Conservation (phyloP, 768 basidiomycete species). For the Pulveroboletus sp. region DNA sequence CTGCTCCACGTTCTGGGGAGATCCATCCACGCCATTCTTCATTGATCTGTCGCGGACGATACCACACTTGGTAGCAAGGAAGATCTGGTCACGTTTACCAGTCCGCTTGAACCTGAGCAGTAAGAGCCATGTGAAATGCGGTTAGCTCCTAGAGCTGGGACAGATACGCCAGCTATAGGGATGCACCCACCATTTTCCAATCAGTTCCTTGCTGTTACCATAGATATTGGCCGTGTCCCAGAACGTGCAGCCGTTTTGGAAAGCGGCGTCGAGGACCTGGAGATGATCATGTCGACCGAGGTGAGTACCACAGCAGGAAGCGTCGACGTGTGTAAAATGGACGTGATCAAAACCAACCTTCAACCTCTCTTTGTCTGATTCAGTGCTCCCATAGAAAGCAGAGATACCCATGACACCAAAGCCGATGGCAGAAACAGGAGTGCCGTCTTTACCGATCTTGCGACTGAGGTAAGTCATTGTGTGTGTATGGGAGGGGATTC, state of each 20-base stretch:
- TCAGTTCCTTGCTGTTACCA: constrained; percentile 37
- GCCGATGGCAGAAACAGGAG: constrained; percentile 45
- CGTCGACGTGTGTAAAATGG: too few species aligned
- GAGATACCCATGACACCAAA: constrained; percentile 60
- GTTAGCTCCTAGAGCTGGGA: too few species aligned
- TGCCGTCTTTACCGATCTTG: constrained; percentile 35
- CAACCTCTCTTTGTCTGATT: constrained; percentile 54
- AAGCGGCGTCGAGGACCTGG: constrained; percentile 41
- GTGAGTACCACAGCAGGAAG: background rate
- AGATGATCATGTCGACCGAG: background rate
- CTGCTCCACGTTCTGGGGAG: constrained; percentile 10
- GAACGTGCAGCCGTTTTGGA: constrained; percentile 38
- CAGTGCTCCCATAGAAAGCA: constrained; percentile 41
- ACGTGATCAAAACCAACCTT: constrained; percentile 33
- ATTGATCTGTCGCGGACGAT: constrained; percentile 20
- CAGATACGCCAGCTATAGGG: too few species aligned
- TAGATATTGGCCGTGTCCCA: constrained; percentile 48
- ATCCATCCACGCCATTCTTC: constrained; percentile 23
- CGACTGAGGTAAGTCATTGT: constrained; percentile 32
- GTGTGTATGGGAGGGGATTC: background rate
- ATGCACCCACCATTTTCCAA: constrained; percentile 39
- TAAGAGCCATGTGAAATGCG: too few species aligned
- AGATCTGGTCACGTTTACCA: constrained; percentile 46
- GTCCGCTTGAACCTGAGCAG: constrained; percentile 39
- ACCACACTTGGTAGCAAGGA: constrained; percentile 63